phyloP scores from a whole-genome alignment of 2,329 filamentous ascomycete genomes.

The Cladosporium sp. region DNA sequence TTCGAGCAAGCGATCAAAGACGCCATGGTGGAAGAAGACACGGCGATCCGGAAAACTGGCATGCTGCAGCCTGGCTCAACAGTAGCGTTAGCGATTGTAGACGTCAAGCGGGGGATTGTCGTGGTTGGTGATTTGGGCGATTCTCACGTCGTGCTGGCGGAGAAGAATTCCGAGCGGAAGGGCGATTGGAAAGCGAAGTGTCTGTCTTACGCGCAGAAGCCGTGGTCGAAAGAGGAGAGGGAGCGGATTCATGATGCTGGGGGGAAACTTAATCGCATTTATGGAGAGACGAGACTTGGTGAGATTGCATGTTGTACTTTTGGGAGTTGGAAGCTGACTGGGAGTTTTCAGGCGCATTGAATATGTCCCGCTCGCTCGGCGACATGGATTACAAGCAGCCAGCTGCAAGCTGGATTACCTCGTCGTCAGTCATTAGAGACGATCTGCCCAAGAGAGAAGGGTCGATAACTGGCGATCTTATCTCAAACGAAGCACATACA shows the following conservation, averaged over 20 bases:
- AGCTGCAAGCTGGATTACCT: constrained; percentile 14
- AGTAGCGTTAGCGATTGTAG: not conserved
- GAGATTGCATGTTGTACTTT: not conserved
- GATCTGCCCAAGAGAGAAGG: constrained; percentile 14
- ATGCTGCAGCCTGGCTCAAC: constrained; percentile 14
- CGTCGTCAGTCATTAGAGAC: constrained; percentile 6
- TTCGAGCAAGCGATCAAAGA: constrained; percentile 16
- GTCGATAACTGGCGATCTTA: constrained; percentile 14
- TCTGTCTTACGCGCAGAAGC: constrained; percentile 6
- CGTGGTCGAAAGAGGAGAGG: constrained; percentile 10
- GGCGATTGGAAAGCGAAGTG: constrained; percentile 15
- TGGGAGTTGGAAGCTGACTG: not conserved
- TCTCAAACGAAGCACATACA: constrained; percentile 16
- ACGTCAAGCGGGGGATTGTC: not conserved
- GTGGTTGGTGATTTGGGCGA: constrained; percentile 15
- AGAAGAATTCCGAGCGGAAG: constrained; percentile 9
- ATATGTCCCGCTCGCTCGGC: constrained; percentile 15
- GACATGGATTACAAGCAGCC: constrained; percentile 17
- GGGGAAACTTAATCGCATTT: constrained; percentile 13
- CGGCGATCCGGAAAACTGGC: constrained; percentile 7
- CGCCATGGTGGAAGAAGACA: constrained; percentile 13
- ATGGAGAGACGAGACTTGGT: constrained; percentile 14
- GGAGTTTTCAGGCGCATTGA: not conserved
- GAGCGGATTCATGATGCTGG: constrained; percentile 15
- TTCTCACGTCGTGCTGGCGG: constrained; percentile 13